These are phyloP conservation scores for Sarocladiaceae sp. DNA, from an alignment of 2,329 filamentous ascomycete species.

Conservation along the genomic window DNA sequence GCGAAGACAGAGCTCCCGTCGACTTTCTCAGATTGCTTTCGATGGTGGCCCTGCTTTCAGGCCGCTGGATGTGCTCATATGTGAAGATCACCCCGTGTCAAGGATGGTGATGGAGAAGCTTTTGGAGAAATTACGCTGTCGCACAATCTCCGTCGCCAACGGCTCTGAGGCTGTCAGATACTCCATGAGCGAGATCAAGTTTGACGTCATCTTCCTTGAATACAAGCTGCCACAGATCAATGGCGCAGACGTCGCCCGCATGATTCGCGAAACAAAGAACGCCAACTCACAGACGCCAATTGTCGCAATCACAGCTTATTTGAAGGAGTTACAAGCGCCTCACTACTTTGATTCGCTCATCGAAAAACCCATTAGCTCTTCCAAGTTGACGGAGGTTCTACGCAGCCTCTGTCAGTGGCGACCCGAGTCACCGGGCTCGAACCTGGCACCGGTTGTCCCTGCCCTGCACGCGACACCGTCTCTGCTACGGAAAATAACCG, in stretches of 20 bases:
- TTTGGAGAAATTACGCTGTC: slow-evolving; percentile 89
- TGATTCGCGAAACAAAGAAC: slow-evolving; percentile 97
- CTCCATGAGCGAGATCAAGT: slow-evolving; percentile 95
- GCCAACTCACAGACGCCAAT: slow-evolving; percentile 92
- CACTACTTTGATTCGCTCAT: slow-evolving; percentile 96
- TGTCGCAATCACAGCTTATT: slow-evolving; percentile 91
- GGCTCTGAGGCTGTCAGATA: slow-evolving; percentile 90
- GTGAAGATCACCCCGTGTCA: slow-evolving; percentile 95
- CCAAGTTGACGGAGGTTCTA: slow-evolving; percentile 85
- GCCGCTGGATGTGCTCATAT: slow-evolving; percentile 89
- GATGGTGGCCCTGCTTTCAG: slow-evolving; percentile 77
- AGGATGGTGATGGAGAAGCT: slow-evolving; percentile 98
- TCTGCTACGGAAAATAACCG: slow-evolving; percentile 59
- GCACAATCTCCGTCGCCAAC: slow-evolving; percentile 86
- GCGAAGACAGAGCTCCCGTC: slow-evolving; percentile 89
- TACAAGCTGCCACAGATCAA: slow-evolving; percentile 94
- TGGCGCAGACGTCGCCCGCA: slow-evolving; percentile 90
- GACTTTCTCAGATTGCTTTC: slow-evolving; percentile 86
- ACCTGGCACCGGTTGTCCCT: not conserved
- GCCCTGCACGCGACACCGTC: slow-evolving; percentile 53
- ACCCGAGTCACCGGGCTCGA: slow-evolving; percentile 52
- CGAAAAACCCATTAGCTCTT: slow-evolving; percentile 92
- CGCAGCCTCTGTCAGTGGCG: slow-evolving; percentile 92
- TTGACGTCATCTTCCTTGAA: slow-evolving; percentile 98
- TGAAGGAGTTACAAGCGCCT: slow-evolving; percentile 93